Evolutionary conservation across 306 rosid genomes (phyloP), one percentile per base, ranked within the genome.

Genomic region (Biancaea sappan): DNA sequence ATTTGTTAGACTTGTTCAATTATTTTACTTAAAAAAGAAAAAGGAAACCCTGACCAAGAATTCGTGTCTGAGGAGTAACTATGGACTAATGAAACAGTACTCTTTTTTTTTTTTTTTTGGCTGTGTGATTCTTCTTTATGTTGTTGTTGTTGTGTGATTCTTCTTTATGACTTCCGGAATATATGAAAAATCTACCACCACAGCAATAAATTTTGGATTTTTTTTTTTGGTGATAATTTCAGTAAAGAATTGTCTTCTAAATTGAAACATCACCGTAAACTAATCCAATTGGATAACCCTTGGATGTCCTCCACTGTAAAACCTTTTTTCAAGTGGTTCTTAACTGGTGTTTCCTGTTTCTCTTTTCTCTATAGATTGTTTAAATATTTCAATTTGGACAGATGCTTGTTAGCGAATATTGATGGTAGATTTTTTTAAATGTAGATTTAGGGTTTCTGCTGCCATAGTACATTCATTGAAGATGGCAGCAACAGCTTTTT

Each of bases 401-500:
- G 64, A n/a, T 58, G 64, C 63, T 58, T 28, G 6, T 58, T 59
- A 31, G n/a, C 38, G 7, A 28, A 15, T 59, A 37, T 64, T 62
- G 76, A 88, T 66, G 58, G 58, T 46, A 16, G 24, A 65, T 4
- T 28, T 58, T 58, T 29, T 29, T 6, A 2, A 29, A 2, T 81
- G 79, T 71, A 82, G 88, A 68, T 87, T 73, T 79, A 68, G 59
- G 34, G 46, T 66, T 62, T 63, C 85, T 61, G 56, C 64, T 11
- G 69, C 53, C 53, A 62, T 80, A 80, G 69, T 74, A 37, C 73
- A 22, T 41, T 59, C 79, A 43, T 57, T 70, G 70, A 74, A 79
- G 77, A 93, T 91, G 97, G 92, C 89, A 32, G 81, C 97, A 28
- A 73, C 87, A 5, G 88, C 96, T 25, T 82, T 92, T 80, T 86